Evolutionary conservation across 2,329 filamentous ascomycete genomes (phyloP), one percentile per base, ranked within the genome.

Genomic region (Aspergillus sp.): DNA sequence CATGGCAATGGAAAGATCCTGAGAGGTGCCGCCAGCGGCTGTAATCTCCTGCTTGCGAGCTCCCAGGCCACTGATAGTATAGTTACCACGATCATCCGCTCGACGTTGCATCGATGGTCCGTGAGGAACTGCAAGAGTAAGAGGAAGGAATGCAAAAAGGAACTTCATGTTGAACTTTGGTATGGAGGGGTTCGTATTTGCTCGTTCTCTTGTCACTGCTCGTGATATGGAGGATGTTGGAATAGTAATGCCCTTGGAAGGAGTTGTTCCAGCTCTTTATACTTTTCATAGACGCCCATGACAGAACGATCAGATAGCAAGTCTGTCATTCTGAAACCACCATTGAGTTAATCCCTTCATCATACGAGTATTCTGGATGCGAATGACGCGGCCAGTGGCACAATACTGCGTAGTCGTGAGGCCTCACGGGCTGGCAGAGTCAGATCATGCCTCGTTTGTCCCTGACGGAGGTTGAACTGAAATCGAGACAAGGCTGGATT

Each of bases 1-100:
- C 66, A 66, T 67, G 12, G 65, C 66, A 55, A 68, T 66, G 3
- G 66, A 64, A 32, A 68, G 22, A 20, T 68, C 65, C 53, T 57
- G 60, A 45, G 66, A 65, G 42, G 55, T 66, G 3, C 62, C 66
- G 26, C 65, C 65, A 2, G 65, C 65, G n/a, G 18, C 18, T 4
- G 57, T n/a, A 3, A 67, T 39, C 2, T 49, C 61, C 43, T 66
- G 60, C 55, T 68, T 68, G 30, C 65, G 66, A 26, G 36, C 18
- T 5, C 65, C 66, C 5, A 68, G 58, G 2, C 61, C 62, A 20
- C 48, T 0, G 24, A 66, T 38, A 9, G 55, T 62, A 12, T 67
- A 50, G 15, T 45, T 61, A n/a, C 66, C 66, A 7, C 65, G 61
- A 26, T 64, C 60, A 20, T 48, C 44, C 5, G 9, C 30, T 34